phyloP scores from a whole-genome alignment of 331 rosid species.

The Stylosanthes scabra region DNA sequence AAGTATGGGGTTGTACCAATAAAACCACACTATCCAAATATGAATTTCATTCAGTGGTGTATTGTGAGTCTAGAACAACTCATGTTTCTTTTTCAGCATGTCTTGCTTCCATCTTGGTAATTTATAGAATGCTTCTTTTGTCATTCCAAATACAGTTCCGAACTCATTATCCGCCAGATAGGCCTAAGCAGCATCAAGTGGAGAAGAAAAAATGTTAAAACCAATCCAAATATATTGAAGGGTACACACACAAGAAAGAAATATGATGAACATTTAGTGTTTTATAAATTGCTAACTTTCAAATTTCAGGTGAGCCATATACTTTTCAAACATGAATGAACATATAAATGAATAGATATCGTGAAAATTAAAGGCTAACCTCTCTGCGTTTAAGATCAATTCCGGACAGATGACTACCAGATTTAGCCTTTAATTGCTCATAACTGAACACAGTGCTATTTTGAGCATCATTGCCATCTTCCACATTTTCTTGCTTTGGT shows the following conservation, averaged over 20 bases:
- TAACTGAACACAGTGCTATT: conserved; percentile 61
- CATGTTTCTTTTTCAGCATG: conserved; percentile 90
- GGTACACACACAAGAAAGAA: neutral
- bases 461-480: conserved; percentile 50
- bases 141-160: conserved; percentile 63
- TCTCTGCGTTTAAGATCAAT: conserved; percentile 93
- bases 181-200: conserved; percentile 57
- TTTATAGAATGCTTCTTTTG: conserved; percentile 77
- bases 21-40: conserved; percentile 63
- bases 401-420: conserved; percentile 83
- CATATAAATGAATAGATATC: conserved; percentile 24
- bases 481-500: conserved; percentile 59
- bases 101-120: conserved; percentile 99
- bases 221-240: too few relatives aligned
- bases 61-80: conserved; percentile 68
- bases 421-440: conserved; percentile 87
- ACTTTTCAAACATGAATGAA: neutral
- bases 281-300: neutral
- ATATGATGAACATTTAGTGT: neutral
- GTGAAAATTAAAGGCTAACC: conserved; percentile 57
- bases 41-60: conserved; percentile 42
- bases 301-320: neutral
- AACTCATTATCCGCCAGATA: conserved; percentile 90
- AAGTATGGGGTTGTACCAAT: conserved; percentile 50
- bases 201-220: conserved; percentile 38